Evolutionary conservation across 2,329 filamentous ascomycete species (phyloP).

Genomic region (Trichoderma gracile): DNA sequence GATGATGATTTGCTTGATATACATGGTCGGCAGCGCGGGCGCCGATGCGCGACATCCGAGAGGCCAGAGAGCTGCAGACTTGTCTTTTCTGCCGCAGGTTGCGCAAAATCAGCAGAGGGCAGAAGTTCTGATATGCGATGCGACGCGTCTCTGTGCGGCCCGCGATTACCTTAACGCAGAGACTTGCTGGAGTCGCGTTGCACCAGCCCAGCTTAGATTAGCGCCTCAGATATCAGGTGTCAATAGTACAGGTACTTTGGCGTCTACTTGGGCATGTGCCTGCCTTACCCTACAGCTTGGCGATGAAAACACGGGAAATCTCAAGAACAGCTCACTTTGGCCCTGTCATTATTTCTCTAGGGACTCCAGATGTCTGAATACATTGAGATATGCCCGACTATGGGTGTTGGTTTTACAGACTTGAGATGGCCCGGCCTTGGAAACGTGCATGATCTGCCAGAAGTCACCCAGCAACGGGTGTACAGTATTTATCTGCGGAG

Average conservation of each 20-base stretch:
- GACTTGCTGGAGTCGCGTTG: slow-evolving; percentile 31
- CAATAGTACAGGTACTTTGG: neutral
- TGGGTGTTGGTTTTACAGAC: too few species aligned
- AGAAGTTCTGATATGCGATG: slow-evolving; percentile 25
- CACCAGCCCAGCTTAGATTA: slow-evolving; percentile 29
- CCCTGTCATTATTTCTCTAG: too few species aligned
- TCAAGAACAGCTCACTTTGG: too few species aligned
- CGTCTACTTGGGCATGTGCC: neutral
- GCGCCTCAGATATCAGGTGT: slow-evolving; percentile 32
- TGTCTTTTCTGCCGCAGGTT: slow-evolving; percentile 26
- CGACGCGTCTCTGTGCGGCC: slow-evolving; percentile 28
- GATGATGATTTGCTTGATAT: slow-evolving; percentile 99
- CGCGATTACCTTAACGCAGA: slow-evolving; percentile 22
- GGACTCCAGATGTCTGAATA: too few species aligned
- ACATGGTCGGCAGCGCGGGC: slow-evolving; percentile 63
- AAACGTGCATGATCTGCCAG: too few species aligned
- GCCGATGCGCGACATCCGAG: slow-evolving; percentile 43
- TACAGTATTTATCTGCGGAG: too few species aligned
- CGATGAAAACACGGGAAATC: too few species aligned
- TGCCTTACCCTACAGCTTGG: neutral
- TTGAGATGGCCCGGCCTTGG: too few species aligned
- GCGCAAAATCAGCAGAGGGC: slow-evolving; percentile 21
- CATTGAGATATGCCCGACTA: too few species aligned
- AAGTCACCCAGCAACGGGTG: too few species aligned
- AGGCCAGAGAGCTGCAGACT: slow-evolving; percentile 32